A percentile compares a stretch with the other conserved stretches of the same genome.
These are phyloP conservation scores for Diplodia corticola DNA, from an alignment of 2,329 filamentous ascomycete genomes.

Conservation along the genomic window DNA sequence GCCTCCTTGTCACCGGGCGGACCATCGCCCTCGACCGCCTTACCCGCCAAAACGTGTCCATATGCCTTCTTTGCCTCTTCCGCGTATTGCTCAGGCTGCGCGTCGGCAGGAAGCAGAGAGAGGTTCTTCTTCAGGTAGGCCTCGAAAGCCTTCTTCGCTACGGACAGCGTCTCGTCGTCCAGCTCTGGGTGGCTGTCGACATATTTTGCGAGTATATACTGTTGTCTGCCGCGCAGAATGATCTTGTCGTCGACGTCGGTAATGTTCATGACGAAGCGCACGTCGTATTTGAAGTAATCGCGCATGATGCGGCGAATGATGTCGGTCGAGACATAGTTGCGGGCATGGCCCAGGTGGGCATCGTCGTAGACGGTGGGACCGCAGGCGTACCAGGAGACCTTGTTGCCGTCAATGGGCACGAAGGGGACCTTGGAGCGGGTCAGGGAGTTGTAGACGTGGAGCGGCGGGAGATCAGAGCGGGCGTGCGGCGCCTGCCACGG, in stretches of 20 bases:
- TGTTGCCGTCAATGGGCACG: slow-evolving; percentile 67
- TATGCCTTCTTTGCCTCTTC: slow-evolving; percentile 54
- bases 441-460: slow-evolving; percentile 80
- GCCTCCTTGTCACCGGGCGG: slow-evolving; percentile 73
- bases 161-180: slow-evolving; percentile 50
- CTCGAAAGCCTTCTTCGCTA: slow-evolving; percentile 53
- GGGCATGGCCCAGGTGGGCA: slow-evolving; percentile 77
- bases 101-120: slow-evolving; percentile 48
- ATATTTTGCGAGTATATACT: slow-evolving; percentile 73
- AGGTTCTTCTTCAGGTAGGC: slow-evolving; percentile 69
- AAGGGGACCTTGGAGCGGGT: slow-evolving; percentile 74
- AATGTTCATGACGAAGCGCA: slow-evolving; percentile 91
- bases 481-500: slow-evolving; percentile 41
- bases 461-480: slow-evolving; percentile 47
- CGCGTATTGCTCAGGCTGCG: slow-evolving; percentile 50
- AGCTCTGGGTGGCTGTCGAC: slow-evolving; percentile 52
- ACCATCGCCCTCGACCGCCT: slow-evolving; percentile 55
- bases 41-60: slow-evolving; percentile 55
- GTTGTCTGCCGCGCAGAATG: slow-evolving; percentile 68
- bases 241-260: slow-evolving; percentile 64
- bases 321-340: slow-evolving; percentile 90
- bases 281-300: slow-evolving; percentile 79
- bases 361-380: slow-evolving; percentile 82
- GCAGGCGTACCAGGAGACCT: slow-evolving; percentile 85
- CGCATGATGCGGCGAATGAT: slow-evolving; percentile 80